These are phyloP conservation scores for Chaetomium globosum DNA, from an alignment of 2,329 filamentous ascomycete species.

Conservation along the genomic window DNA sequence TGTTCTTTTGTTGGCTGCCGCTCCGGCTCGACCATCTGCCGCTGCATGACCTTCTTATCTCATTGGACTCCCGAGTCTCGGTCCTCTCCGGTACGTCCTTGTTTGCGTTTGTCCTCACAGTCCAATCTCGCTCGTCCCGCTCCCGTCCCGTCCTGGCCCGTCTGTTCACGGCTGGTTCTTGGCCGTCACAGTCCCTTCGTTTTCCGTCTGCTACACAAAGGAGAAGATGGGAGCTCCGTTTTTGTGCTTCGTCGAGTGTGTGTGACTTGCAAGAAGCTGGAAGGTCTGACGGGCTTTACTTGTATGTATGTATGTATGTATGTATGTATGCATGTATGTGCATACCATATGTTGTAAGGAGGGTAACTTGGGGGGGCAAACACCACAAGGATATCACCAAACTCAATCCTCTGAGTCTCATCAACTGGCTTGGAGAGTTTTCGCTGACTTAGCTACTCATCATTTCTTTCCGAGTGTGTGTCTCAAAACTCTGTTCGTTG, in stretches of 20 bases:
- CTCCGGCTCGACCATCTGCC: background rate
- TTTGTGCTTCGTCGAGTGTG: background rate
- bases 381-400: background rate
- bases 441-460: background rate
- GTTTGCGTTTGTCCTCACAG: slow-evolving; percentile 15
- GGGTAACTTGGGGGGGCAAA: background rate
- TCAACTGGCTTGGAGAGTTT: background rate
- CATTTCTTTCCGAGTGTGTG: slow-evolving; percentile 7
- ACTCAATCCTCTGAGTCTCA: background rate
- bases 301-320: background rate
- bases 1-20: background rate
- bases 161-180: slow-evolving; percentile 2
- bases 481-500: background rate
- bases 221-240: background rate
- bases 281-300: too few relatives aligned
- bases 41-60: background rate
- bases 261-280: background rate
- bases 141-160: slow-evolving; percentile 20
- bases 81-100: slow-evolving; percentile 14
- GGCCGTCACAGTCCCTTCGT: background rate
- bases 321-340: background rate
- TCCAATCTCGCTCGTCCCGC: slow-evolving; percentile 23
- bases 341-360: background rate
- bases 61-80: slow-evolving; percentile 20
- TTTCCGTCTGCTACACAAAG: slow-evolving; percentile 7